Evolutionary conservation across 495 filamentous ascomycete genomes (phyloP), one percentile per base, ranked within the genome.

Genomic region (Podospora didyma): DNA sequence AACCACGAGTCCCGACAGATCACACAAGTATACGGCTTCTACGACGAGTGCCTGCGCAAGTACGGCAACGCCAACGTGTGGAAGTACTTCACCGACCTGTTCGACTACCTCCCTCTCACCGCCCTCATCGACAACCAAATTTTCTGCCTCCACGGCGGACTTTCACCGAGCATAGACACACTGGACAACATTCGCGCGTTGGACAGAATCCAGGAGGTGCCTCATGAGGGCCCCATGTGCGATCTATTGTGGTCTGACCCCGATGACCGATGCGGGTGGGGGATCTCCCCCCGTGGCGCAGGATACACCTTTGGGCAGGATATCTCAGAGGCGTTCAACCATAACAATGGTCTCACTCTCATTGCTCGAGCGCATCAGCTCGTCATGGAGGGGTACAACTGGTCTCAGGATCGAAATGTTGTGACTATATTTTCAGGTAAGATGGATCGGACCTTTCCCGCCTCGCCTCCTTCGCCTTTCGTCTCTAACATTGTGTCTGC

Each of bases 51-150:
- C 70, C 82, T 97, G 50, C 88, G 92, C 66, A 97, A 97, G 79
- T 97, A 97, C 67, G 92, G 92, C 74, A 97, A 96, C 69, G 94
- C 94, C 59, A 97, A 97, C 69, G 94, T 98, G 61, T 98, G 94
- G 94, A 97, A 96, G 82, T 97, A 89, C 78, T 98, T 97, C 74
- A 97, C 94, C 64, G 94, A 98, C 71, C 86, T 98, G 34, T 97
- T 98, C 79, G 94, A 98, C 77, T 98, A 92, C 76, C 90, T 98
- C 41, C 94, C 94, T 61, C 86, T 98, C 69, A 98, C 94, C 60
- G 94, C 94, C 57, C 84, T 98, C 60, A 98, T 98, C 77, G 93
- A 98, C 76, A 97, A 96, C 76, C 94, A 98, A 80, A 98, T 98
- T 73, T 98, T 98, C 85, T 98, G 94, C 77, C 85, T 98, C 51